A percentile compares a stretch with the other conserved stretches of the same genome.
Conservation (phyloP, 2,329 filamentous ascomycete species). For the Aspergillus piperis region DNA sequence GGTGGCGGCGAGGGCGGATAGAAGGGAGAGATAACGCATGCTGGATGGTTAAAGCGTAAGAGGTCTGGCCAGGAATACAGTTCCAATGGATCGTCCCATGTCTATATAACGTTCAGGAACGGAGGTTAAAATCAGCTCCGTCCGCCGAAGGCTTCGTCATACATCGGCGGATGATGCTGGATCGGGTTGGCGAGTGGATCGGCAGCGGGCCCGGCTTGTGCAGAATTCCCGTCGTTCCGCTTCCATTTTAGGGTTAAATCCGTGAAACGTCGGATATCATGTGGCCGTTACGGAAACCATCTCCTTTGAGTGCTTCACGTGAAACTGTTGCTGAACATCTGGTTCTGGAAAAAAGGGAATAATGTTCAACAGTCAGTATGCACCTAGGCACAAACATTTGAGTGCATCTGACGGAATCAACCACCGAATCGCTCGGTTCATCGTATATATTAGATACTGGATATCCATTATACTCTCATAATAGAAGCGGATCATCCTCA, state of each 20-base stretch:
- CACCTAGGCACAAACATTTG: too few species aligned
- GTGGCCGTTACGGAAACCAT: not conserved
- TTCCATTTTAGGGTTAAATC: not conserved
- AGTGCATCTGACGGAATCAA: too few species aligned
- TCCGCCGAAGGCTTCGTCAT: not conserved
- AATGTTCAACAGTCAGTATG: too few species aligned
- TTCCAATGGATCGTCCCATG: not conserved
- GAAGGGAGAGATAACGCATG: not conserved
- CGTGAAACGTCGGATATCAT: not conserved
- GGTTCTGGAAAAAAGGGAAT: too few species aligned
- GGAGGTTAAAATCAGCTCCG: not conserved
- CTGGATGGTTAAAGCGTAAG: not conserved
- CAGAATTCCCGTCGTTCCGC: not conserved
- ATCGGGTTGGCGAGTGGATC: not conserved
- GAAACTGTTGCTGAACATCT: too few species aligned
- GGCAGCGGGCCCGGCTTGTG: not conserved
- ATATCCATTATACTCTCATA: too few species aligned
- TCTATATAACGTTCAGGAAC: not conserved
- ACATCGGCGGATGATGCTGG: not conserved
- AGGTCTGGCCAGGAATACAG: too few species aligned
- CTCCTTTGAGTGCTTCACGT: too few species aligned
- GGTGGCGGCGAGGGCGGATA: not conserved
- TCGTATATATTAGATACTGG: too few species aligned
- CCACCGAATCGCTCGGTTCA: too few species aligned
- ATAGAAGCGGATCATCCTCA: too few species aligned